A percentile compares a stretch with the other conserved stretches of the same genome.
These are phyloP conservation scores for Boletus subcaerulescens DNA, from an alignment of 768 basidiomycete species.

Conservation along the genomic window DNA sequence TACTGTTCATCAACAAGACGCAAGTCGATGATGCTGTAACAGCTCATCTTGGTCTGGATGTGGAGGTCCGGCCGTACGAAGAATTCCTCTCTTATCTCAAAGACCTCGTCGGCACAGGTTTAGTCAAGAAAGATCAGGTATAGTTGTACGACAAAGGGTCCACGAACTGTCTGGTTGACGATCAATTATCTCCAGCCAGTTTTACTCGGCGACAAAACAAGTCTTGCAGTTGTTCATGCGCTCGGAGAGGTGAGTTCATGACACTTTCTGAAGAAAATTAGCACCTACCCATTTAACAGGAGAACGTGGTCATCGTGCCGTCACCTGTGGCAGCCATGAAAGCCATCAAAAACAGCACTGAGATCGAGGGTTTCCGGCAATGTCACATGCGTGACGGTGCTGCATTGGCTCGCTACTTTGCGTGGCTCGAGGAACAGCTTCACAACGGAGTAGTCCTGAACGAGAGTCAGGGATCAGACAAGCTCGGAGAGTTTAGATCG, in stretches of 20 bases:
- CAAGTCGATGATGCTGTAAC: slow-evolving; percentile 43
- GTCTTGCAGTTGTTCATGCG: slow-evolving; percentile 77
- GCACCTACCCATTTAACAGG: slow-evolving; percentile 33
- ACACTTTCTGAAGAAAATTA: neutral
- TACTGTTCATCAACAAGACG: slow-evolving; percentile 64
- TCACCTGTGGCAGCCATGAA: slow-evolving; percentile 82
- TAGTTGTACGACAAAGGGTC: slow-evolving; percentile 3
- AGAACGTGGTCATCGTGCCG: slow-evolving; percentile 55
- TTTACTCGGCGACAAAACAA: slow-evolving; percentile 73
- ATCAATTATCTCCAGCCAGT: slow-evolving; percentile 50
- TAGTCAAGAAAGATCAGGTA: slow-evolving; percentile 34
- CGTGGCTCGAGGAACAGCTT: slow-evolving; percentile 91
- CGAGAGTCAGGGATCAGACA: slow-evolving; percentile 78
- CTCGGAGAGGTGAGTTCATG: slow-evolving; percentile 56
- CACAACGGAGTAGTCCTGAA: slow-evolving; percentile 56
- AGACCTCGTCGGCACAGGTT: slow-evolving; percentile 39
- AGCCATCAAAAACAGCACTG: slow-evolving; percentile 74
- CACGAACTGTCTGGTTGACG: neutral
- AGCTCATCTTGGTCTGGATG: slow-evolving; percentile 50
- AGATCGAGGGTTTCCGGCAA: slow-evolving; percentile 87
- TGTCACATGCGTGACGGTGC: slow-evolving; percentile 87
- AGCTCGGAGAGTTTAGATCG: slow-evolving; percentile 80
- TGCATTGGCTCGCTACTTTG: slow-evolving; percentile 85
- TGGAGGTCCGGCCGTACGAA: slow-evolving; percentile 71
- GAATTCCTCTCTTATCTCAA: slow-evolving; percentile 63